phyloP scores from a whole-genome alignment of 2,329 filamentous ascomycete genomes.

The Domatiomyces catenatus region DNA sequence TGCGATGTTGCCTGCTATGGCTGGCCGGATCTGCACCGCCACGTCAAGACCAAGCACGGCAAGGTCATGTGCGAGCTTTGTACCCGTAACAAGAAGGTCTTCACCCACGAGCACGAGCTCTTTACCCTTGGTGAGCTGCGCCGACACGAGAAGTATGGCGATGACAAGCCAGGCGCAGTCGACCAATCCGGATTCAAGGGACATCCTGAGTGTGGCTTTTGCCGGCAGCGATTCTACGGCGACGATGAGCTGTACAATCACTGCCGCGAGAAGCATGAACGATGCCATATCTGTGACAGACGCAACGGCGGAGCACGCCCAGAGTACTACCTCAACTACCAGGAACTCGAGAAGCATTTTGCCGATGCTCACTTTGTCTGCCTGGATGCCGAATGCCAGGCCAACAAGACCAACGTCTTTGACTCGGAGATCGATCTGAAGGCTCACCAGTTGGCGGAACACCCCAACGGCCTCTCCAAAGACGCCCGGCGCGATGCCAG shows the following conservation, averaged over 20 bases:
- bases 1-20: conserved; percentile 76
- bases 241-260: conserved; percentile 90
- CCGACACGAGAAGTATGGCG: conserved; percentile 77
- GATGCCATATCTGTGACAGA: conserved; percentile 86
- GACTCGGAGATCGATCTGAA: conserved; percentile 89
- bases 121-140: conserved; percentile 69
- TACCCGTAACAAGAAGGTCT: conserved; percentile 90
- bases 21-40: conserved; percentile 62
- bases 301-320: conserved; percentile 48
- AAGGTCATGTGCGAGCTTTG: conserved; percentile 68
- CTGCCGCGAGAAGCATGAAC: conserved; percentile 84
- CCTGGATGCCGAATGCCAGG: conserved; percentile 68
- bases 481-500: conserved; percentile 70
- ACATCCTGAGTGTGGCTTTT: conserved; percentile 89
- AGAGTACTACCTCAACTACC: conserved; percentile 84
- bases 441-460: conserved; percentile 73
- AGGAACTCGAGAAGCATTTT: conserved; percentile 75
- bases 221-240: conserved; percentile 80
- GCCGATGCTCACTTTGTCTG: conserved; percentile 76
- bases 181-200: conserved; percentile 95
- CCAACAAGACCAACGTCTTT: conserved; percentile 97
- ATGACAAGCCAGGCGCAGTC: conserved; percentile 73
- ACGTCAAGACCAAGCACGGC: conserved; percentile 67
- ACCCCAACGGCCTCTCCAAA: conserved; percentile 67
- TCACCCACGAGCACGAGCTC: conserved; percentile 92